Evolutionary conservation across 1,139 yeast species (phyloP).

Genomic region (Sugiyamaella pinicola): DNA sequence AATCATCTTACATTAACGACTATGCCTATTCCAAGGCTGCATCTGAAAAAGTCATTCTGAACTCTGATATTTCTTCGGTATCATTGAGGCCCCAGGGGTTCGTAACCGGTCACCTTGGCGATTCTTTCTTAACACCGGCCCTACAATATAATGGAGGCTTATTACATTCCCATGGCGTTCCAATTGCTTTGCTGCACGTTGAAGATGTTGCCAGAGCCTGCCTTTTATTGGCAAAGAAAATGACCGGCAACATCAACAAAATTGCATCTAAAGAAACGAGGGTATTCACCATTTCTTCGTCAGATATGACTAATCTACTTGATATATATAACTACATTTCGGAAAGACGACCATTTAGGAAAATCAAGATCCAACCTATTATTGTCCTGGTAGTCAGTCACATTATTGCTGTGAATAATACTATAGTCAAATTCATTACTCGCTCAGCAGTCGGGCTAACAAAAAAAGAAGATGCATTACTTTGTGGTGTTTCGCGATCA

Average conservation of each 20-base stretch:
- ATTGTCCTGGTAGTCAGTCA: conserved; percentile 29
- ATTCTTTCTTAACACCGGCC: conserved; percentile 35
- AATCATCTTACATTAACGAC: conserved; percentile 28
- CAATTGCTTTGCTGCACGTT: conserved; percentile 37
- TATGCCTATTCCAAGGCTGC: conserved; percentile 34
- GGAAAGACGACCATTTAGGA: conserved; percentile 24
- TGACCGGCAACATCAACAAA: conserved; percentile 20
- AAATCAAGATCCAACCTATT: conserved; percentile 29
- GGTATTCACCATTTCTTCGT: conserved; percentile 15
- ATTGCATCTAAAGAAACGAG: not conserved
- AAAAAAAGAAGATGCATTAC: conserved; percentile 19
- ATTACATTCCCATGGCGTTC: conserved; percentile 35
- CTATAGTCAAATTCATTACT: conserved; percentile 5
- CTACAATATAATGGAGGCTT: conserved; percentile 32
- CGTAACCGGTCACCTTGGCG: conserved; percentile 39
- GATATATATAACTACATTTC: conserved; percentile 30
- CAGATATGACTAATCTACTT: conserved; percentile 31
- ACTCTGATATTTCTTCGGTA: conserved; percentile 22
- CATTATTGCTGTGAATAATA: conserved; percentile 22
- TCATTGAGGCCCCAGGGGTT: conserved; percentile 36
- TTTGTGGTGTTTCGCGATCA: conserved; percentile 28
- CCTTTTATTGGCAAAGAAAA: conserved; percentile 32
- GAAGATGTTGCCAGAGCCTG: conserved; percentile 40
- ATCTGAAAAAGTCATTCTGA: conserved; percentile 25
- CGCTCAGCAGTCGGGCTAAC: conserved; percentile 13